Base-by-base conservation (phyloP, 306 rosid species). In the Quercus suber region DNA sequence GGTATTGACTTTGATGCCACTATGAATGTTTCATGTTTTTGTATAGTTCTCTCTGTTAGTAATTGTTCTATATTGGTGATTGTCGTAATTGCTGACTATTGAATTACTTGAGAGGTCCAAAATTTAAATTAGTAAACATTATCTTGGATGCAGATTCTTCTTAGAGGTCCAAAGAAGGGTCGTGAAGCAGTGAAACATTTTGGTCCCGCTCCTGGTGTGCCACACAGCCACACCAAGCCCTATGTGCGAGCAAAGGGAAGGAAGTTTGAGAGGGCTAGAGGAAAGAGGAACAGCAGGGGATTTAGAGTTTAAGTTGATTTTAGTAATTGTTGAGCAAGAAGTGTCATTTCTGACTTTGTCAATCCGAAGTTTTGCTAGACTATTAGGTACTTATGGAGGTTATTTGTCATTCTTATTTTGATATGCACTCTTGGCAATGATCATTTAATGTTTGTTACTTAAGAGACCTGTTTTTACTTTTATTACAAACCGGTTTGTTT, bases 131-230 rank as follows among this genome's bases (percentile, higher is more conserved):
- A 59, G 75, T 1, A 57, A 28, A 57, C 25, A 20, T 74, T 55
- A 41, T 73, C 4, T 61, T 76, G 71, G 75, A 30, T 79, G 21
- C 79, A 92, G 97, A 89, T 89, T 71, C 96, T 93, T 35, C 88
- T 90, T 12, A 79, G 97, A 78, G 97, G 97, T 78, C 86, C 91
- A 6, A 93, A 89, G 92, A 93, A 91, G 68, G 78, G 90, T 3
- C 81, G 96, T 25, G 97, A 93, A 80, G 97, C 94, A 1, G 97
- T 93, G 73, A 93, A 93, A 74, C 97, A 90, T 73, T 93, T 93
- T 31, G 97, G 96, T 76, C 93, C 89, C 4, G 97, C 97, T 19
- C 96, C 96, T 20, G 97, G 97, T 84, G 97, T 92, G 31, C 96
- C 97, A 1, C 96, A 92, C 85, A 90, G 96, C 83, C 92, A 92